Conservation (phyloP, 306 rosid species). For the Inga oerstediana region DNA sequence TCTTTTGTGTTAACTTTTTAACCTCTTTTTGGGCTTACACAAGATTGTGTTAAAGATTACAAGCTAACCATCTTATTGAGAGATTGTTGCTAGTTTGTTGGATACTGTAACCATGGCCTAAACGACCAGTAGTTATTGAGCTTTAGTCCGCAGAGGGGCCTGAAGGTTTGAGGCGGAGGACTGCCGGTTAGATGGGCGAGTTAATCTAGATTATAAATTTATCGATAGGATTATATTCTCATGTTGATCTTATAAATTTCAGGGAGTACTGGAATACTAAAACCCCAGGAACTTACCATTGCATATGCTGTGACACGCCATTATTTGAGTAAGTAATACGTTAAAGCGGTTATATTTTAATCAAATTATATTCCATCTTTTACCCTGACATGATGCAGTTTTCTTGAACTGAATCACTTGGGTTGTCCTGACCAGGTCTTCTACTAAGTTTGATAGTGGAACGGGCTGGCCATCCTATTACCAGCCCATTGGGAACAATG, state of each 20-base stretch:
- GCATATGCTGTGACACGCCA: slow-evolving; percentile 89
- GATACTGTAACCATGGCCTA: not conserved
- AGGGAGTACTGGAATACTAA: slow-evolving; percentile 94
- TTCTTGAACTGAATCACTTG: not conserved
- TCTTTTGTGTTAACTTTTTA: not conserved
- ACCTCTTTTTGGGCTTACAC: not conserved
- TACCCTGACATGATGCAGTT: not conserved
- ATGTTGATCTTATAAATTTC: slow-evolving; percentile 20
- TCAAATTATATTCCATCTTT: not conserved
- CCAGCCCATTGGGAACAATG: slow-evolving; percentile 76
- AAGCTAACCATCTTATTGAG: not conserved
- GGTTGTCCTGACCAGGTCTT: slow-evolving; percentile 64
- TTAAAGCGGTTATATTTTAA: not conserved
- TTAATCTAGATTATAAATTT: not conserved
- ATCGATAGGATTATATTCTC: not conserved
- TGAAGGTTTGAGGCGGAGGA: not conserved
- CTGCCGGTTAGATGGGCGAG: slow-evolving; percentile 2
- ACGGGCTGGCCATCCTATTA: slow-evolving; percentile 99
- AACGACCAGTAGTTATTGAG: not conserved
- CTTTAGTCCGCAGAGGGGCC: not conserved
- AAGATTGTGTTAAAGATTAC: not conserved
- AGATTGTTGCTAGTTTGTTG: not conserved
- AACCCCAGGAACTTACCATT: slow-evolving; percentile 72
- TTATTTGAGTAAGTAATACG: slow-evolving; percentile 73
- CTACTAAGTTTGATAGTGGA: slow-evolving; percentile 89